phyloP scores from a whole-genome alignment of 805 yeast genomes.

The Cyberlindnera sargentensis region DNA sequence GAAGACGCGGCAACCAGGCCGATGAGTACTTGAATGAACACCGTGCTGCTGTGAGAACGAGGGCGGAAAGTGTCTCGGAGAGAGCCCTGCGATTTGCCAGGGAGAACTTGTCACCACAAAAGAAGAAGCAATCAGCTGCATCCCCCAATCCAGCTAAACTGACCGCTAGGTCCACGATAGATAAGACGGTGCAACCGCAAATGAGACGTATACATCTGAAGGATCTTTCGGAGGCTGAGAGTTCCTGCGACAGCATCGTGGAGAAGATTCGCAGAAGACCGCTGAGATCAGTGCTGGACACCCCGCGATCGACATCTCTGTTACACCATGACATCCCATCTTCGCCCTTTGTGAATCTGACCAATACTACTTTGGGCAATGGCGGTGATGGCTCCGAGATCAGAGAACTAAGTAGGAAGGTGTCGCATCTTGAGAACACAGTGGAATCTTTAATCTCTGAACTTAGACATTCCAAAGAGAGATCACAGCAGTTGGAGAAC shows the following conservation, averaged over 20 bases:
- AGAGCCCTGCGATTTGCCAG: slow-evolving; percentile 14
- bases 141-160: too few relatives aligned
- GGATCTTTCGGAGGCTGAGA: slow-evolving; percentile 9
- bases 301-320: background rate
- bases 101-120: slow-evolving; percentile 9
- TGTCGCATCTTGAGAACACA: slow-evolving; percentile 14
- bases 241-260: slow-evolving; percentile 4
- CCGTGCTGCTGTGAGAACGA: slow-evolving; percentile 6
- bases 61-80: slow-evolving; percentile 12
- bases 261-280: slow-evolving; percentile 7
- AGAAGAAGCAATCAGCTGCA: background rate
- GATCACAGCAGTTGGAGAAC: slow-evolving; percentile 13
- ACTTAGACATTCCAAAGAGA: slow-evolving; percentile 15
- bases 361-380: background rate
- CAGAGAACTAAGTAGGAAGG: slow-evolving; percentile 10
- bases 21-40: slow-evolving; percentile 1
- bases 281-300: background rate
- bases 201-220: slow-evolving; percentile 5
- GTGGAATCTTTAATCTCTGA: slow-evolving; percentile 16
- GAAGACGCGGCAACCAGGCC: slow-evolving; percentile 9
- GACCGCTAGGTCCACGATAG: too few relatives aligned
- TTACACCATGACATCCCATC: slow-evolving; percentile 13
- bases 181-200: background rate
- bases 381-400: background rate
- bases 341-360: slow-evolving; percentile 10